Conservation (phyloP, 352 stramenopile genomes). For the Pythium pectinolyticum region DNA sequence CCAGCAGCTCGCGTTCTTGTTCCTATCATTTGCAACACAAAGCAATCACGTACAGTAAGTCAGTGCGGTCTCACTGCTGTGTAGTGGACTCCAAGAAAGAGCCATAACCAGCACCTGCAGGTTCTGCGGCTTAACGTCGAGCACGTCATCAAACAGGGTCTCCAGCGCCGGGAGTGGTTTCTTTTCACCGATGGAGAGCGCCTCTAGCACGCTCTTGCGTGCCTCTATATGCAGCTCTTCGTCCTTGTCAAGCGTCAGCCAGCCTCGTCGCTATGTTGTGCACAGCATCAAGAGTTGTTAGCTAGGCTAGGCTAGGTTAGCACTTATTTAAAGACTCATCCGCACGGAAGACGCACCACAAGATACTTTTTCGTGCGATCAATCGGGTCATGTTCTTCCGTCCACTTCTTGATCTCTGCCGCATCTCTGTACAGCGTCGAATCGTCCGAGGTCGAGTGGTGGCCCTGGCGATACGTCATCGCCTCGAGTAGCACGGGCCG, state of each 20-base stretch:
- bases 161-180: slow-evolving; percentile 85
- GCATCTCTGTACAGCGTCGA: slow-evolving; percentile 93
- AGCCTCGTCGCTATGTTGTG: slow-evolving; percentile 63
- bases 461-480: slow-evolving; percentile 98
- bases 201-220: slow-evolving; percentile 79
- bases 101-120: slow-evolving; percentile 88
- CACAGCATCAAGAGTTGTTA: neutral
- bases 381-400: slow-evolving; percentile 89
- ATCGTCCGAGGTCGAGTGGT: slow-evolving; percentile 99
- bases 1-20: slow-evolving; percentile 91
- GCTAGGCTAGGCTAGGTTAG: too few relatives aligned
- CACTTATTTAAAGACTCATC: neutral
- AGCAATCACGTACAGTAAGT: too few relatives aligned
- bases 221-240: slow-evolving; percentile 83
- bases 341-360: slow-evolving; percentile 37
- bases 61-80: too few relatives aligned
- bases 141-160: slow-evolving; percentile 98
- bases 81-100: too few relatives aligned
- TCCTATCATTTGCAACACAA: slow-evolving; percentile 54
- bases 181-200: slow-evolving; percentile 88
- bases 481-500: slow-evolving; percentile 96
- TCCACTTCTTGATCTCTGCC: slow-evolving; percentile 93
- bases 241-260: slow-evolving; percentile 89
- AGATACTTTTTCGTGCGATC: slow-evolving; percentile 91
- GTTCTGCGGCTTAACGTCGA: slow-evolving; percentile 92